Conservation (phyloP, 192 early-diverging fungal species). For the Coemansia sp. region DNA sequence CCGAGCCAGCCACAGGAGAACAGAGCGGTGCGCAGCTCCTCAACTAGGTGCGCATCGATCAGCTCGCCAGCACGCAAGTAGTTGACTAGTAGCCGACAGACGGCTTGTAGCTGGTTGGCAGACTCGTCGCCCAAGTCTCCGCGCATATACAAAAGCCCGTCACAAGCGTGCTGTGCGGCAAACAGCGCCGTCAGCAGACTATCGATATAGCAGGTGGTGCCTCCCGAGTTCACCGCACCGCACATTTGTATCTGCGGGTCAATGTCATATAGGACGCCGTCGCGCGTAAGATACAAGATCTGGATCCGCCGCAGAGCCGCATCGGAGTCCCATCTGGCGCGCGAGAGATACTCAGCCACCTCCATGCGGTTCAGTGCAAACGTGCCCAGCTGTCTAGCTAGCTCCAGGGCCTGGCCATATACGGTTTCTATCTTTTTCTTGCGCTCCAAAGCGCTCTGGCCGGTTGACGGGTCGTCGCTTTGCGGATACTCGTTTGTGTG, state of each 20-base stretch:
- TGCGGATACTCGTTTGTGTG: constrained; percentile 26
- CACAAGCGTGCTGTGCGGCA: constrained; percentile 60
- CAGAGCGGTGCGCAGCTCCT: constrained; percentile 59
- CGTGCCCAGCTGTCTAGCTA: constrained; percentile 30
- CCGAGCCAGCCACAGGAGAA: constrained; percentile 57
- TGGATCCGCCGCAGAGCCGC: constrained; percentile 21
- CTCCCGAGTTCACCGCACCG: constrained; percentile 65
- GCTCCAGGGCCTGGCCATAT: constrained; percentile 3
- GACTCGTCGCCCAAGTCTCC: constrained; percentile 46
- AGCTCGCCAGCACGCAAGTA: constrained; percentile 64
- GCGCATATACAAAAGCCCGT: constrained; percentile 60
- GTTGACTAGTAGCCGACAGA: constrained; percentile 62
- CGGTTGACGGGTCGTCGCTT: constrained; percentile 32
- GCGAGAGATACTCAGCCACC: constrained; percentile 13
- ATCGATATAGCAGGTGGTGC: constrained; percentile 73
- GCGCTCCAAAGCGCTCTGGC: constrained; percentile 15
- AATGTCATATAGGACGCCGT: constrained; percentile 31
- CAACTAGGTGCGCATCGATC: constrained; percentile 55
- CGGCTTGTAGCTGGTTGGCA: constrained; percentile 54
- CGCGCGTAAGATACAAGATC: constrained; percentile 22
- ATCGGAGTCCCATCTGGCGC: constrained; percentile 22
- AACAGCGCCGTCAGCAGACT: constrained; percentile 71
- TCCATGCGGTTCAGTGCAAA: constrained; percentile 20
- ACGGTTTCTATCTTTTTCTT: constrained; percentile 18
- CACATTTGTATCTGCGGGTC: constrained; percentile 13